phyloP scores from a whole-genome alignment of 2,329 filamentous ascomycete species.

The Pseudogymnoascus sp. region DNA sequence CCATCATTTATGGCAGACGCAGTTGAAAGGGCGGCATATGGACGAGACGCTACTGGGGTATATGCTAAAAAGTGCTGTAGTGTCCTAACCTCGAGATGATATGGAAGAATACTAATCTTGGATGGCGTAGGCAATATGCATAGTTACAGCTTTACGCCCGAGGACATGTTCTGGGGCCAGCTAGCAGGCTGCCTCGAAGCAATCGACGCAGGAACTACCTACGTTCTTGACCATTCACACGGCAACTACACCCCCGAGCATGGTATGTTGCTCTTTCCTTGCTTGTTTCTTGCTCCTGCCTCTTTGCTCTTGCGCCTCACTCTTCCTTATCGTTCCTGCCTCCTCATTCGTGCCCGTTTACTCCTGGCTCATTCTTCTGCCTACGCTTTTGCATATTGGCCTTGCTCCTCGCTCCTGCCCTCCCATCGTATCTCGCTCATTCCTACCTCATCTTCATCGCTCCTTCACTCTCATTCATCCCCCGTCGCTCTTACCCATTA shows the following conservation, averaged over 20 bases:
- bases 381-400: neutral
- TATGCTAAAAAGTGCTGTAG: conserved; percentile 28
- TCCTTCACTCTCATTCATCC: neutral
- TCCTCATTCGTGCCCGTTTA: neutral
- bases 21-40: conserved; percentile 31
- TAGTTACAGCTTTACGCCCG: conserved; percentile 28
- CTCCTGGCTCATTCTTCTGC: neutral
- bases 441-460: neutral
- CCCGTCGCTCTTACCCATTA: neutral
- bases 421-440: neutral
- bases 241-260: conserved; percentile 27
- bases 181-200: conserved; percentile 33
- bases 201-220: conserved; percentile 36
- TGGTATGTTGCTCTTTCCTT: conserved; percentile 17
- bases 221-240: conserved; percentile 32
- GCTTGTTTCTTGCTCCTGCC: neutral
- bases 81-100: conserved; percentile 4
- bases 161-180: conserved; percentile 40
- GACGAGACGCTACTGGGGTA: conserved; percentile 36
- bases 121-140: conserved; percentile 29
- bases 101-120: neutral
- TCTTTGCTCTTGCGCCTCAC: conserved; percentile 5
- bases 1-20: conserved; percentile 26
- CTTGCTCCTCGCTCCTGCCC: conserved; percentile 10
- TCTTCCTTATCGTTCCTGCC: neutral